Evolutionary conservation across 371 early-diverging fungal species (phyloP), one percentile per base, ranked within the genome.

Genomic region (Rhizopus microsporus): DNA sequence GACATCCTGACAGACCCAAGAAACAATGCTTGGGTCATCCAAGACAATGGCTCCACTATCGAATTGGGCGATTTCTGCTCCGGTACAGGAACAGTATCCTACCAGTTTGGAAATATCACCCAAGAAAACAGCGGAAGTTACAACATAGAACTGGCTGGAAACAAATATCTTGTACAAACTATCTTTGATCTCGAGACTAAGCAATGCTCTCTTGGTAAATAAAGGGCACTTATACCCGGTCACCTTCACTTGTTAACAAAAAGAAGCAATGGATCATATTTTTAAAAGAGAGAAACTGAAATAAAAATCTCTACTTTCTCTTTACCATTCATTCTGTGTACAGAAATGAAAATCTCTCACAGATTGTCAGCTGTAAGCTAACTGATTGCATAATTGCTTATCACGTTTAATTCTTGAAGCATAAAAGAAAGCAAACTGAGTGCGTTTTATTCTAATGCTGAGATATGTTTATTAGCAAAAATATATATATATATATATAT

Each of bases 31-130:
- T 83, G 81, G 81, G 54, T 57, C 17, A 71, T 77, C 13, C 39
- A 69, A 34, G 39, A 43, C 6, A 62, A 52, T 35, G 51, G 51
- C 4, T 46, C 50, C 1, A 57, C 39, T 3, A 59, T 69, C 47
- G 80, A 81, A 59, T 56, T 78, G 15, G 81, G 74, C 42, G 83
- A 81, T 51, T 74, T 77, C 38, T 81, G 83, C 48, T 68, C 81
- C 13, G 68, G 64, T 30, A 29, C 52, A 31, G 63, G 62, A 12
- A 56, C 70, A 10, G 51, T 57, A 12, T 56, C 57, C 17, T 68
- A 72, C 42, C 78, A 71, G 65, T 76, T 73, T 51, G 77, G 73
- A 8, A 60, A 59, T 35, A 39, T 59, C 32, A 69, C 61, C 2
- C 52, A 58, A 10, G 72, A 69, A 13, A 42, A 43, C 35, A 59